Evolutionary conservation across 2,329 filamentous ascomycete species (phyloP), one percentile per base, ranked within the genome.

Genomic region (Dactylellina drechsleri): DNA sequence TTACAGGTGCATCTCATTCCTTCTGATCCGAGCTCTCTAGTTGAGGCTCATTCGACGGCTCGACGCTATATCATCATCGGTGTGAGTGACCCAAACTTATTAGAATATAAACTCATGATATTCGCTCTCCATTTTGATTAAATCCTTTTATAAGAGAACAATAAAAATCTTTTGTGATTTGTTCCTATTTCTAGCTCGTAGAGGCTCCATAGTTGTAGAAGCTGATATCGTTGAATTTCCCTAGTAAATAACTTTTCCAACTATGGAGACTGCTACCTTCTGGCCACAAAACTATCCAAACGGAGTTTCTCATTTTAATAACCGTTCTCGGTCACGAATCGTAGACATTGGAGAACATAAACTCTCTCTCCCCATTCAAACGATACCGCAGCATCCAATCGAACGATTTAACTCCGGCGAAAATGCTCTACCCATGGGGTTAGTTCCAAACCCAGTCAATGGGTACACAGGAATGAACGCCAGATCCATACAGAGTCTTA

Each of bases 261-360:
- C 31, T 15, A 75, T 75, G 71, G 64, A 75, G 23, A 20, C 50
- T 13, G 1, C 59, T 15, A 23, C 64, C 50, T 75, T 59, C 59
- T 75, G 71, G 71, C 13, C 31, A 41, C 64, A 64, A n/a, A 56
- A 45, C 16, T 68, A 53, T 26, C 36, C 64, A 16, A 16, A 26
- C 16, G 58, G 70, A 8, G 31, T 62, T 3, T 41, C 56, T 12
- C 36, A 49, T 8, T 75, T 68, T 16, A 40, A 43, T 18, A n/a
- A 26, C 26, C 36, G 26, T 26, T 45, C 71, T 16, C 58, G 65
- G 43, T 43, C 58, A 43, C 58, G 71, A n/a, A 75, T 52, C 6
- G 41, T 75, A 64, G 59, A 68, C 20, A 56, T 75, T 20, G 71
- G 71, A 43, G 71, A 75, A n/a, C 62, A 75, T 41, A 75, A 75